A percentile compares a stretch with the other conserved stretches of the same genome.
These are phyloP conservation scores for Phlyctochytrium arcticum DNA, from an alignment of 192 early-diverging fungal genomes.

Conservation along the genomic window DNA sequence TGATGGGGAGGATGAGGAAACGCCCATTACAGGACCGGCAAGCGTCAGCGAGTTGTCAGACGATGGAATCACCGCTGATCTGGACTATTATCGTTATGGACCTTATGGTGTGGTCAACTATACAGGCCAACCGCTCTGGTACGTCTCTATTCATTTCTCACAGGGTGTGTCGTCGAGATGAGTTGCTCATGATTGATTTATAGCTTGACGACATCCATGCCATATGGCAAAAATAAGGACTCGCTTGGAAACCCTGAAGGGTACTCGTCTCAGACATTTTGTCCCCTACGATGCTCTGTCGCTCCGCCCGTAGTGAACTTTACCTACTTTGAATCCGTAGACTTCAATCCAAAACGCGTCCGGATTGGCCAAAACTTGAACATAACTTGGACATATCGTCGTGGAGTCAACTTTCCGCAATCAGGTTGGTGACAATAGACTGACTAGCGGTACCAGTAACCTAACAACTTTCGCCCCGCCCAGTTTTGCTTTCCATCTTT, in stretches of 20 bases:
- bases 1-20: not conserved
- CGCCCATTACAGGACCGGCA: not conserved
- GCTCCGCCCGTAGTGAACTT: not conserved
- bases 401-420: slow-evolving; percentile 18
- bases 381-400: slow-evolving; percentile 16
- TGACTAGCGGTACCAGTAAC: not conserved
- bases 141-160: not conserved
- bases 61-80: not conserved
- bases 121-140: slow-evolving; percentile 12
- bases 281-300: slow-evolving; percentile 11
- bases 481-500: slow-evolving; percentile 16
- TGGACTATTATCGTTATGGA: slow-evolving; percentile 18
- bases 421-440: slow-evolving; percentile 3
- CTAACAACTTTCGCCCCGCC: not conserved
- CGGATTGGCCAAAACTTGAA: slow-evolving; percentile 1
- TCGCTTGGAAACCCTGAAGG: slow-evolving; percentile 11
- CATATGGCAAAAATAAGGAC: slow-evolving; percentile 15
- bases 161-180: not conserved
- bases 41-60: not conserved
- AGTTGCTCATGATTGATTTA: not conserved
- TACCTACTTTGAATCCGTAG: slow-evolving; percentile 11
- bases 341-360: not conserved
- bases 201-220: slow-evolving; percentile 4
- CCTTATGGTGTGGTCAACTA: slow-evolving; percentile 19
- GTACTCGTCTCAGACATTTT: slow-evolving; percentile 15